Percentiles rank a stretch among this genome's conserved stretches.
Conservation (phyloP, 202 grass and related monocot species). For the Sporobolus alterniflorus region DNA sequence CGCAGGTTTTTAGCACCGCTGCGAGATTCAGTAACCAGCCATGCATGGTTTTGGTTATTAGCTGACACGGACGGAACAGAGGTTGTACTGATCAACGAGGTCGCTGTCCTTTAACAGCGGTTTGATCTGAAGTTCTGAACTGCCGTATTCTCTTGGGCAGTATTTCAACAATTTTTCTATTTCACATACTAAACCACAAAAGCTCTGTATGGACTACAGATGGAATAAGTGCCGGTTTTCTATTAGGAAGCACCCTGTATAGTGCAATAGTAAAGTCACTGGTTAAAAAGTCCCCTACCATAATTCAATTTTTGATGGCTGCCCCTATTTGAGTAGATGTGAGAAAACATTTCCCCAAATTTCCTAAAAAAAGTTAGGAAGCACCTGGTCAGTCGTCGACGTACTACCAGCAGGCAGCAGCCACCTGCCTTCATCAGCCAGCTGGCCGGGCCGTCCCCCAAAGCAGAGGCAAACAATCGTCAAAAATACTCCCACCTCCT, state of each 20-base stretch:
- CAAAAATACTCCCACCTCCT: not conserved
- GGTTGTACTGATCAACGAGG: not conserved
- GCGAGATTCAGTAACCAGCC: not conserved
- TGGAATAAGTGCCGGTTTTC: too few relatives aligned
- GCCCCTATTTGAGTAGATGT: too few relatives aligned
- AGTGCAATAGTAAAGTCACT: too few relatives aligned
- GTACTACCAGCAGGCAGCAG: not conserved
- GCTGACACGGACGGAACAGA: not conserved
- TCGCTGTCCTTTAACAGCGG: not conserved
- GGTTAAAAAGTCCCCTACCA: too few relatives aligned
- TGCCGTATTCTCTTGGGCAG: too few relatives aligned
- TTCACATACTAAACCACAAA: too few relatives aligned
- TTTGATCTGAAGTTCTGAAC: not conserved
- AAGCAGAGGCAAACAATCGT: not conserved
- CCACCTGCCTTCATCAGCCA: conserved; percentile 1
- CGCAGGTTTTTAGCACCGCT: not conserved
- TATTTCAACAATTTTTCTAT: too few relatives aligned
- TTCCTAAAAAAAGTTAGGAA: too few relatives aligned
- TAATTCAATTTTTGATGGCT: too few relatives aligned
- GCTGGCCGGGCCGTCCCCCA: conserved; percentile 1
- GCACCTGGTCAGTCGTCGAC: not conserved
- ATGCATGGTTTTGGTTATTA: not conserved
- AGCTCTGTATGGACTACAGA: too few relatives aligned
- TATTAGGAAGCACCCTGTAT: too few relatives aligned
- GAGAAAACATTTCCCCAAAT: too few relatives aligned